Conservation (phyloP, 805 yeast species). For the Candida ovalis region DNA sequence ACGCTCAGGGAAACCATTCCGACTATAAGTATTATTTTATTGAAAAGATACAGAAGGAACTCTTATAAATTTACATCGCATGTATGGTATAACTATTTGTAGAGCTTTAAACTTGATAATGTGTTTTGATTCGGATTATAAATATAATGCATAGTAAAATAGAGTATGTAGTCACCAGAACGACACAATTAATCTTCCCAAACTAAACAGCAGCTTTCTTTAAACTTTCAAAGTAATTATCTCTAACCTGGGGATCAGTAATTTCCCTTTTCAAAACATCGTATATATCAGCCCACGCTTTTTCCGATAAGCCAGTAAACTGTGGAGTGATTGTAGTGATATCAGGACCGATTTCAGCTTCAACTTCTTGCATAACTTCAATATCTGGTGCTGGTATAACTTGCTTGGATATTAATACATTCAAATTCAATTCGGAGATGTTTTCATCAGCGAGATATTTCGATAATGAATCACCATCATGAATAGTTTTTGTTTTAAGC, state of each 20-base stretch:
- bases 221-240: conserved; percentile 14
- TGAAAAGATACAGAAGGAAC: too few species aligned
- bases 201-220: conserved; percentile 26
- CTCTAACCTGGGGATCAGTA: conserved; percentile 10
- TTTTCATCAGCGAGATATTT: conserved; percentile 13
- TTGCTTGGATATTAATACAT: conserved; percentile 31
- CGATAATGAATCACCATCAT: conserved; percentile 37
- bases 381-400: background rate
- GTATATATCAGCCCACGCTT: conserved; percentile 36
- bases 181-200: too few species aligned
- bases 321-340: background rate
- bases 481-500: conserved; percentile 48
- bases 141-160: too few species aligned
- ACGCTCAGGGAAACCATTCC: too few species aligned
- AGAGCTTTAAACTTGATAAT: too few species aligned
- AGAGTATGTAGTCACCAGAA: too few species aligned
- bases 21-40: too few species aligned
- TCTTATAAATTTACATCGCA: too few species aligned
- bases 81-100: too few species aligned
- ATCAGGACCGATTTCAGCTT: background rate
- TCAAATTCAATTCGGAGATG: conserved; percentile 27
- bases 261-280: conserved; percentile 33
- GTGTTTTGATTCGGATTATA: too few species aligned
- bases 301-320: background rate
- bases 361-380: background rate